Evolutionary conservation across 2,329 filamentous ascomycete species (phyloP), one percentile per base, ranked within the genome.

Genomic region (Aspergillus transmontanensis): DNA sequence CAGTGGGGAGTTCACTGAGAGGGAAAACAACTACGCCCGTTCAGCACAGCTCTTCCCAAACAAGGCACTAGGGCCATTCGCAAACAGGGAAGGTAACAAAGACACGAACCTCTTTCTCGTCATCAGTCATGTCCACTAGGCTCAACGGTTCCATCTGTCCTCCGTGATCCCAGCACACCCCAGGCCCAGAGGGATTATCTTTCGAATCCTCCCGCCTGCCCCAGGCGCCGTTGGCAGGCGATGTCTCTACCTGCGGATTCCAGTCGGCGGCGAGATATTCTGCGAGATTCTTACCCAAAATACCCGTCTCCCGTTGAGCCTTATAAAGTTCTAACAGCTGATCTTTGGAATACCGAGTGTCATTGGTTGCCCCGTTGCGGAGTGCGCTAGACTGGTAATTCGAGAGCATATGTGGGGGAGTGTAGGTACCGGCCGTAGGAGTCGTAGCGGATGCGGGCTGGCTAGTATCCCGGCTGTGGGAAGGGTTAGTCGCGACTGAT

Each of bases 1-100:
- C 69, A 97, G 83, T 39, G 93, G 91, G 41, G 95, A 97, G 78
- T 98, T 99, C 75, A 99, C 93, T 67, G 96, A 95, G 57, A 86
- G 87, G 57, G 88, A 80, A 78, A 97, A 97, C 66, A 91, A 82
- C 90, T 97, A 76, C 57, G 72, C 28, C 69, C 61, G 68, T 64
- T 76, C 66, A 75, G 68, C 64, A 62, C 57, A 34, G 51, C 61
- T 67, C 68, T 66, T 46, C 34, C 50, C 53, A n/a, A 65, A 36
- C 19, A 30, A 59, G 61, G 21, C 43, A 34, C 59, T 12, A 46
- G 21, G 28, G 45, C 55, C 30, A 6, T 55, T 43, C 36, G 19
- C 19, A 43, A 57, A 41, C n/a, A 55, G 53, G 19, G 21, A 48
- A 60, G 48, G 48, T 39, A 46, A 43, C 28, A 41, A 50, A 57